Evolutionary conservation across 305 asterid genomes (phyloP).

Genomic region (Rubia peregrina): DNA sequence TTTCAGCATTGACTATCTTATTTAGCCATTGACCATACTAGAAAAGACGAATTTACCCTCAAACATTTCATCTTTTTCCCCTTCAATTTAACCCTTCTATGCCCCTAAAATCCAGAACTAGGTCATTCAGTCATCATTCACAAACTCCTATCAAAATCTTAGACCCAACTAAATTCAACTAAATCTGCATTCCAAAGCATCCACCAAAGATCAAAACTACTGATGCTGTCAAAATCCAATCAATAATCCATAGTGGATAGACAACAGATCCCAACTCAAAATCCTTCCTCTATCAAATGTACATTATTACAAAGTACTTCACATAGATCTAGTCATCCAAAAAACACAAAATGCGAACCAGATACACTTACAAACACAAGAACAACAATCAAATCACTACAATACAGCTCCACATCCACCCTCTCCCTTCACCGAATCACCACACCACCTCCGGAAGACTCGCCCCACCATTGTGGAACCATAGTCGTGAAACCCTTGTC

Average conservation of each 20-base stretch:
- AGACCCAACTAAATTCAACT: constrained; percentile 6
- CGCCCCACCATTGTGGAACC: no score
- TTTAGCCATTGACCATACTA: no score
- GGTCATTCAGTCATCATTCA: constrained; percentile 11
- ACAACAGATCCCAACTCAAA: constrained; percentile 18
- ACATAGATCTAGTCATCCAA: constrained; percentile 45
- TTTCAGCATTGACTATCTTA: no score
- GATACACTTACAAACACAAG: background rate
- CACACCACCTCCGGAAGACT: no score
- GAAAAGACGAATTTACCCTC: no score
- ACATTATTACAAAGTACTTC: background rate
- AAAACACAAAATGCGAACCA: constrained; percentile 19
- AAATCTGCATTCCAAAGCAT: constrained; percentile 17
- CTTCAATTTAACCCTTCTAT: no score
- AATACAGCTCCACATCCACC: background rate
- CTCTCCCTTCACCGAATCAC: no score
- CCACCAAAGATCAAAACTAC: background rate
- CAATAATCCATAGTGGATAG: background rate
- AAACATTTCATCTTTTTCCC: no score
- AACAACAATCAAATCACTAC: background rate
- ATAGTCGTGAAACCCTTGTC: no score
- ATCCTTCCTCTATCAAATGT: constrained; percentile 13
- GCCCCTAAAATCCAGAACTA: constrained; percentile 19
- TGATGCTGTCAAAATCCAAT: background rate
- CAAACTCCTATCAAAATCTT: constrained; percentile 1